Evolutionary conservation across 2,329 filamentous ascomycete species (phyloP).

Genomic region (Claviceps sp.): DNA sequence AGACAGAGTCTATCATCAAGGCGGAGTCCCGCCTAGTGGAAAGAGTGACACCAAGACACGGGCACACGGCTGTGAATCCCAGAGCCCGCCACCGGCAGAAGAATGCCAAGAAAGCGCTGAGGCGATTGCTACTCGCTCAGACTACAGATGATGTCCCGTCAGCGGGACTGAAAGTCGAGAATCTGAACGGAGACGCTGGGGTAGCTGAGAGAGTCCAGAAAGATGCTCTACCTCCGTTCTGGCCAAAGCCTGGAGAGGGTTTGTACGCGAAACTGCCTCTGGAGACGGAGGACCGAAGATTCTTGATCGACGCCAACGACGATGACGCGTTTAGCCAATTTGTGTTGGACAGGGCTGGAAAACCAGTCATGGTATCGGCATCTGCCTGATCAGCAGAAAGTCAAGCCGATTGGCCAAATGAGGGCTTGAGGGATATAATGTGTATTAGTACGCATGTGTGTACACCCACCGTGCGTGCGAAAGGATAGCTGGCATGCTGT

Average conservation of each 20-base stretch:
- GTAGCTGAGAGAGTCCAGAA: slow-evolving; percentile 5
- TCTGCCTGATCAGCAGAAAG: slow-evolving; percentile 10
- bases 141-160: slow-evolving; percentile 12
- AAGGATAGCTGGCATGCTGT: too few relatives aligned
- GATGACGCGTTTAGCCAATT: slow-evolving; percentile 32
- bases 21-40: slow-evolving; percentile 9
- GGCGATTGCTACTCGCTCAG: slow-evolving; percentile 15
- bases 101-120: slow-evolving; percentile 20
- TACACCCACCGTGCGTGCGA: too few relatives aligned
- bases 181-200: background rate
- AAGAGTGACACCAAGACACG: slow-evolving; percentile 14
- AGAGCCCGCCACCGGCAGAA: slow-evolving; percentile 20
- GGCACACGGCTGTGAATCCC: slow-evolving; percentile 14
- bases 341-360: slow-evolving; percentile 24
- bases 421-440: too few relatives aligned
- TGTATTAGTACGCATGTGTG: too few relatives aligned
- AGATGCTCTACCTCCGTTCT: slow-evolving; percentile 24
- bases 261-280: slow-evolving; percentile 25
- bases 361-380: slow-evolving; percentile 20
- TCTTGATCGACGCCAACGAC: slow-evolving; percentile 26
- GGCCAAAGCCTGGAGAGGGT: slow-evolving; percentile 26
- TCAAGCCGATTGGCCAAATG: too few relatives aligned
- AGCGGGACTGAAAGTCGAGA: slow-evolving; percentile 13
- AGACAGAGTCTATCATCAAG: background rate
- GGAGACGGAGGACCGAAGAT: slow-evolving; percentile 23